Base-by-base conservation (phyloP, 352 stramenopile genomes). In the Phytopythium ostracodes region DNA sequence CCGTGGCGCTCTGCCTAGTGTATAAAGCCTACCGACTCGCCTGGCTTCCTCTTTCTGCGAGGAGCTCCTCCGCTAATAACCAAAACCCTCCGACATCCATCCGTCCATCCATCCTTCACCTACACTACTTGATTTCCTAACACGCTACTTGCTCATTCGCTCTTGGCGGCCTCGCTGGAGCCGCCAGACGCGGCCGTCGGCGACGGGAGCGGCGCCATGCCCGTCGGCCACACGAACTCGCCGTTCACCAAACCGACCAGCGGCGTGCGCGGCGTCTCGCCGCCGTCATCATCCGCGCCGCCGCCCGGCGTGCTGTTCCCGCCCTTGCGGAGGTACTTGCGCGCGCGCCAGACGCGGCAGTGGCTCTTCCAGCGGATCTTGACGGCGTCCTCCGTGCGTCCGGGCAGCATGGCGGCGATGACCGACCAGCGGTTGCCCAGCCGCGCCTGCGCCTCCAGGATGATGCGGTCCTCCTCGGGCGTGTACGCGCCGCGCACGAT, bases 361-460 rank as follows among this genome's bases (percentile, higher is more conserved):
- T 94, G 75, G 59, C 85, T 92, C 66, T 97, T 97, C 89, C 89
- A 97, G 46, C 88, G 84, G 70, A 96, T 97, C 84, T 97, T 97
- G 60, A 97, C 86, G 15, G 85, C 84, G 62, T 97, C 94, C 64
- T 97, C 90, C 0, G 88, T 96, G 42, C 91, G 77, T 3, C 91
- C 91, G 0, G 84, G 83, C 27, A 97, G 73, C 76, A 94, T 91
- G 24, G 84, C 81, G 1, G 91, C 91, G 55, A 97, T 97, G 17
- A 94, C 81, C 4, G 90, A 96, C 91, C 91, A 97, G 33, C 87
- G 85, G 56, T 96, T 97, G 56, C 91, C 91, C 51, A 96, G 74
- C 15, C 78, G 74, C 49, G 85, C 75, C 64, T 97, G 89, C 17
- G 92, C 84, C 53, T 94, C 81, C 6, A 94, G 56, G 42, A 97